phyloP scores from a whole-genome alignment of 1,284 basidiomycete species.

The Sporisorium exsertum region DNA sequence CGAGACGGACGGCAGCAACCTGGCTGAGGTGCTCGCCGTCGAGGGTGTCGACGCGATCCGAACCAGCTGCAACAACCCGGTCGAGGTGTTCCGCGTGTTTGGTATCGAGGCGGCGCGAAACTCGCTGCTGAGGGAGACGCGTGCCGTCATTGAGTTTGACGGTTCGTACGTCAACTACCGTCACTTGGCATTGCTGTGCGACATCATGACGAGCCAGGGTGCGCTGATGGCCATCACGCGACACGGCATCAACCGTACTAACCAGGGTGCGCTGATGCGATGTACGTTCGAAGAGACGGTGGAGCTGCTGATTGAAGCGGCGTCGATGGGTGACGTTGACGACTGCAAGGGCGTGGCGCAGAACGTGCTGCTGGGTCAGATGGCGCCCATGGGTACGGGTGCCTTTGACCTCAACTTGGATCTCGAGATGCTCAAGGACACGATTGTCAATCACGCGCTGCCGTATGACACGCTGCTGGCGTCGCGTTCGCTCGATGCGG shows the following conservation, averaged over 20 bases:
- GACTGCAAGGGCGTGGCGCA: conserved; percentile 98
- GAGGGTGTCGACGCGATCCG: conserved; percentile 92
- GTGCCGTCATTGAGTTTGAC: conserved; percentile 92
- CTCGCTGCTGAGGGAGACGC: conserved; percentile 89
- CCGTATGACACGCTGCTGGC: conserved; percentile 75
- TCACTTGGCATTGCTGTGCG: conserved; percentile 92
- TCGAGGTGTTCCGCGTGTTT: conserved; percentile 94
- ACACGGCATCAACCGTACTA: conserved; percentile 96
- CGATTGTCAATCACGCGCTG: conserved; percentile 94
- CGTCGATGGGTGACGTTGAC: conserved; percentile 96
- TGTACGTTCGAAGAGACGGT: conserved; percentile 99
- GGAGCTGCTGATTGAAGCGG: conserved; percentile 98
- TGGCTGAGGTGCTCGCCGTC: conserved; percentile 80
- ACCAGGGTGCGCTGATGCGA: conserved; percentile 83
- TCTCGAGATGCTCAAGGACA: conserved; percentile 98
- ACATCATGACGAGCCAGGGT: conserved; percentile 98
- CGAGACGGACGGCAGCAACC: conserved; percentile 85
- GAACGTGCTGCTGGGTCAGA: conserved; percentile 97
- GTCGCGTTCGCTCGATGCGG: conserved; percentile 52
- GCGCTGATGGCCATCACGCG: conserved; percentile 98
- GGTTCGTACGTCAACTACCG: conserved; percentile 99
- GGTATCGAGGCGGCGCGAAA: conserved; percentile 97
- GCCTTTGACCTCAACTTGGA: conserved; percentile 96
- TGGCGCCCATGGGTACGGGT: conserved; percentile 80
- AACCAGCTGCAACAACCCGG: conserved; percentile 96